These are phyloP conservation scores for Pichia sp. DNA, from an alignment of 1,139 yeast genomes.

Conservation along the genomic window DNA sequence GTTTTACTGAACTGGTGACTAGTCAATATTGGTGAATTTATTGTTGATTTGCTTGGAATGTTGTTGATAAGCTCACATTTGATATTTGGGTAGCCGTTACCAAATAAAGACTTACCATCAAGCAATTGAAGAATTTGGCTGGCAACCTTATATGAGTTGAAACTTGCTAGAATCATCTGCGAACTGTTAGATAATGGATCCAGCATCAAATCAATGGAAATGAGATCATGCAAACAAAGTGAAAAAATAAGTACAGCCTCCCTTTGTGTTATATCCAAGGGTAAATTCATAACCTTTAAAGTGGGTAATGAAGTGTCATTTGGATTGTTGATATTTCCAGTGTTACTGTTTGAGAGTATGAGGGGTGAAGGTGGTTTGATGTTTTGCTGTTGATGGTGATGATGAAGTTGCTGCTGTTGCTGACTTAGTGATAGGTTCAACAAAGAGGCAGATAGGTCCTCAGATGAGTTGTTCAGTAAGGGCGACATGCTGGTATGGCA, in stretches of 20 bases:
- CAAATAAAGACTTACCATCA: slow-evolving; percentile 60
- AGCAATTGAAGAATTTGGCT: slow-evolving; percentile 62
- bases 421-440: no score
- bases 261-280: slow-evolving; percentile 62
- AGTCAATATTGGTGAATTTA: background rate
- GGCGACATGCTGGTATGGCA: no score
- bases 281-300: slow-evolving; percentile 50
- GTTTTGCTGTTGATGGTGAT: no score
- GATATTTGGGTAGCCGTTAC: slow-evolving; percentile 45
- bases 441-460: no score
- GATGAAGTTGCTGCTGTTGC: no score
- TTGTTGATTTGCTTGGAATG: background rate
- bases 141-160: slow-evolving; percentile 57
- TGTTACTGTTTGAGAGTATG: slow-evolving; percentile 1
- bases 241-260: slow-evolving; percentile 77
- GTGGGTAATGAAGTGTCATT: slow-evolving; percentile 6
- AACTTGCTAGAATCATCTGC: slow-evolving; percentile 49
- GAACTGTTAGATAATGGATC: slow-evolving; percentile 18
- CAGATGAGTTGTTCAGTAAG: no score
- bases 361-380: background rate
- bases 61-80: slow-evolving; percentile 18
- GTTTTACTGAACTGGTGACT: background rate
- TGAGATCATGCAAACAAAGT: slow-evolving; percentile 63
- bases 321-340: background rate
- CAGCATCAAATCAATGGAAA: slow-evolving; percentile 45